Base-by-base conservation (phyloP, 345 rosid species). In the Euphorbia peplus region DNA sequence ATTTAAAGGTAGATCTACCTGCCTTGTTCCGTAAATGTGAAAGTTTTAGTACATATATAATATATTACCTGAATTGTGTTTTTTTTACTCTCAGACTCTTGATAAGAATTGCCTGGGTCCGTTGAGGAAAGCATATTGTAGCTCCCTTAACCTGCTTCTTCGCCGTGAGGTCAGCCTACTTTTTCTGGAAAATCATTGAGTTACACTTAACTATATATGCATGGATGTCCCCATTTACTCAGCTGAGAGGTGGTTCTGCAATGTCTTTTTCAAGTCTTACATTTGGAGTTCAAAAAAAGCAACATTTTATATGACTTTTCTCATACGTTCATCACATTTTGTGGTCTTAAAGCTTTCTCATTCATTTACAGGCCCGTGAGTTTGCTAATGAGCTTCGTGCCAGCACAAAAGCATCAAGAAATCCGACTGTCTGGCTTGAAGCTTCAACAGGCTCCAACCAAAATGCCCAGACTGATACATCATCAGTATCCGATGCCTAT, bases 381-480 rank as follows among this genome's bases (percentile, higher is more conserved):
- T 95, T 92, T 64, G 96, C 98, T 51, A 95, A 90, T 74, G 99
- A 95, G 85, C 99, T 95, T 79, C 99, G 99, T 84, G 97, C 98
- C 71, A 87, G 99, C 75, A 92, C 98, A 69, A 95, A 95, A 82
- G 96, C 96, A 70, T 86, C 99, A 64, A 86, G 90, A 74, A 87
- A 89, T 79, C 97, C 99, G 71, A 83, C 92, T 47, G 90, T 88
- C 66, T 95, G 98, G 98, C 92, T 95, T 76, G 98, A 95, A 85
- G 96, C 90, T 75, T 79, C 96, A 60, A 53, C 96, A 0, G 97
- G 95, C 60, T 89, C 93, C 70, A 78, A 80, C 81, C 99, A 95
- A 64, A 84, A 78, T 87, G 81, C 75, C 66, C 79, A 83, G 55
- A 74, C 70, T 76, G 69, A 95, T 72, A 91, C 99, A 63, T 86